Base-by-base conservation (phyloP, 208 protist species). In the Tetramitus jugosus region DNA sequence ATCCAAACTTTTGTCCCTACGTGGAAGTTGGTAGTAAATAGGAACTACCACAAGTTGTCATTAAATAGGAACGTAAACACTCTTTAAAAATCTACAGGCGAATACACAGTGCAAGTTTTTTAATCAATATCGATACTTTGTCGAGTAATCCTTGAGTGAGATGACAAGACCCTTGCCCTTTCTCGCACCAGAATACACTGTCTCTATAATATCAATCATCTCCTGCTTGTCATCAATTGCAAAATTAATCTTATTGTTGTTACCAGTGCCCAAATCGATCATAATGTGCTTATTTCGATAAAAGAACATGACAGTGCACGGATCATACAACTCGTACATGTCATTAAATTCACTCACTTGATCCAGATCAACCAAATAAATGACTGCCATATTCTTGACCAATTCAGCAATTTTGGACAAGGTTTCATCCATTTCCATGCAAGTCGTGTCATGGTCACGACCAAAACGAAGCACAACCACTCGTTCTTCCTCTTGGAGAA, bases 211-310 rank as follows among this genome's bases (percentile, higher is more conserved):
- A 79, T 96, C 94, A 72, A 99, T 91, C 61, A 99, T 82, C 68
- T 99, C 97, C 76, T 98, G 92, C 81, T 95, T 93, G 72, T 93
- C 85, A 64, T 89, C 89, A 35, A 99, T 89, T 29, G 93, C 89
- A 86, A 96, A 99, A 84, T 98, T 99, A 65, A 99, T 96, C 88
- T 99, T 99, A 87, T 99, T 99, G 87, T 98, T 98, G 86, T 99
- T 98, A 46, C 97, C 97, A 20, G 97, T 98, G 20, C 96, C 96
- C 0, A 98, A 88, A 83, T 99, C 97, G 23, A 99, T 95, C 84
- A 96, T 94, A n/a, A 99, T 99, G 87, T 98, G 96, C 1, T 95
- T 95, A 81, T 99, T 99, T 35, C 97, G 89, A 87, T 91, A 99
- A 83, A 99, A 99, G 83, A 99, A 99, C 96, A 99, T 98, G 23